Base-by-base conservation (phyloP, 148 eudicot species). In the Rhododendron williamsianum region DNA sequence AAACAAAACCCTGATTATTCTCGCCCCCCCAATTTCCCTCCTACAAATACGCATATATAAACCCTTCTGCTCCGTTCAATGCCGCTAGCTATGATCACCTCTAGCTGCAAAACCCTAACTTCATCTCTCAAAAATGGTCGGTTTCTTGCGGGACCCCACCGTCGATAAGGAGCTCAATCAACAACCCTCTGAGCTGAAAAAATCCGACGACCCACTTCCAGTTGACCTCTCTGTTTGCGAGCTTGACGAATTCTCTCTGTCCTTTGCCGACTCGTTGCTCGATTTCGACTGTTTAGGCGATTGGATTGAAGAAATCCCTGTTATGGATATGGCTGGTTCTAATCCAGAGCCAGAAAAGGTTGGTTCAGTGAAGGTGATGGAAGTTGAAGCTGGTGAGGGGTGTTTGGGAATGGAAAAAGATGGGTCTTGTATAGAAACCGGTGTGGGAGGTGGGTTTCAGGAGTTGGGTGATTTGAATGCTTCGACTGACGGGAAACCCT, bases 231-330 rank as follows among this genome's bases (percentile, higher is more conserved):
- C 84, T 87, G 81, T 89, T 25, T 85, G 88, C 6, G 94, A 90
- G 33, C 82, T 93, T 43, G 92, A 92, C 71, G 94, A 87, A 67
- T 35, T 93, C 21, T 84, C 93, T 52, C 71, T 83, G 46, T 83
- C 91, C 25, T 87, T 91, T 78, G 86, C 83, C 52, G 91, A 88
- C 82, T 86, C 90, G 12, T 88, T 91, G 80, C 87, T 92, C 25
- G 97, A 95, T 92, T 90, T 95, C 56, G 95, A 95, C 30, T 88
- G 86, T 45, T 81, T 93, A 15, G 87, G 83, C 85, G 90, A 88
- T 87, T 95, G 94, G 94, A 82, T 89, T 41, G 91, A 91, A 85
- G 94, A 89, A 76, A 86, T 83, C 85, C 88, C 87, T 30, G 90
- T 51, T 56, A 77, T 90, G 43, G 88, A 81, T 51, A 63, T 49